Evolutionary conservation across 148 eudicot genomes (phyloP).

Genomic region (Euryodendron excelsum): DNA sequence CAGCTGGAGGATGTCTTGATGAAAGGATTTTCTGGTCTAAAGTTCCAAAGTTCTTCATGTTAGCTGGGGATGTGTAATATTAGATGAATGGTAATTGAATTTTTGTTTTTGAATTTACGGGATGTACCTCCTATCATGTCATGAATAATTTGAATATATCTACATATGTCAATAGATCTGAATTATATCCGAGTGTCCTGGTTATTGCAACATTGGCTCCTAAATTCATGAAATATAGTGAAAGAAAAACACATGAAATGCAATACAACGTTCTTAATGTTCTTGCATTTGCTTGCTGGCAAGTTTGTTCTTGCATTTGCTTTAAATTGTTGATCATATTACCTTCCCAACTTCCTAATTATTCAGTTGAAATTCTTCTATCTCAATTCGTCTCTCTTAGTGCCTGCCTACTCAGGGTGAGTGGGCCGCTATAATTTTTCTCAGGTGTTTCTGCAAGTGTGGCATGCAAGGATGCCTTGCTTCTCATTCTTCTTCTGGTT

Average conservation of each 20-base stretch:
- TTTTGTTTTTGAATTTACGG: too few species aligned
- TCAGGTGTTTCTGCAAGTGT: background rate
- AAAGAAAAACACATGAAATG: too few species aligned
- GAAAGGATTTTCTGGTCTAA: background rate
- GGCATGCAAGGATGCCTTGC: background rate
- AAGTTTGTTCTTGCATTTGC: background rate
- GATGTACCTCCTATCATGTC: too few species aligned
- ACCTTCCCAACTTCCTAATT: background rate
- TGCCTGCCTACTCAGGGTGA: background rate
- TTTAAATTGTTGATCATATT: background rate
- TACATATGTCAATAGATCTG: background rate
- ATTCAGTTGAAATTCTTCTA: background rate
- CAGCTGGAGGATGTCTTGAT: background rate
- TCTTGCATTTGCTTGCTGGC: background rate
- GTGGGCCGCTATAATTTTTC: background rate
- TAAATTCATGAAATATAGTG: background rate
- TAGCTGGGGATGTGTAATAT: background rate
- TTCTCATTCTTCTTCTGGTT: constrained; percentile 3
- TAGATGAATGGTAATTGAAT: background rate
- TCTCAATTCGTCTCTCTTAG: background rate
- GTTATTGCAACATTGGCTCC: background rate
- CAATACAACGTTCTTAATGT: background rate
- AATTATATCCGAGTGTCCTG: background rate
- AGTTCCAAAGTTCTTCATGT: background rate
- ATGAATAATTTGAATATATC: background rate